Conservation (phyloP, 495 filamentous ascomycete genomes). For the Mycothermus thermophilus region DNA sequence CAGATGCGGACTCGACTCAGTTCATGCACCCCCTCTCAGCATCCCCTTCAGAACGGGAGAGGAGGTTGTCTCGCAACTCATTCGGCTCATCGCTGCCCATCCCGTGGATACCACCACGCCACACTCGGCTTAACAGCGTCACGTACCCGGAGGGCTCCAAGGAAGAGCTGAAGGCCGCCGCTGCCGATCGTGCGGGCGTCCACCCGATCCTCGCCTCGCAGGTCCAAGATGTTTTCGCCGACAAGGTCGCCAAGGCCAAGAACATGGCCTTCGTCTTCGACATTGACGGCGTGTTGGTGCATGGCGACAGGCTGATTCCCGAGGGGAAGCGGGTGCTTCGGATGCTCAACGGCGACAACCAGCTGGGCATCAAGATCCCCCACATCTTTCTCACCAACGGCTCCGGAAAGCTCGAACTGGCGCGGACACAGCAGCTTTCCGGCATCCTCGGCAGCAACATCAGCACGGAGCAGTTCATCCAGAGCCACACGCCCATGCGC, state of each 20-base stretch:
- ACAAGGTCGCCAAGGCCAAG: conserved; percentile 51
- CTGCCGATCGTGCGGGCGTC: conserved; percentile 34
- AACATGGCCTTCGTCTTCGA: conserved; percentile 57
- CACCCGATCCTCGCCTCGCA: conserved; percentile 51
- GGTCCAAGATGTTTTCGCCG: conserved; percentile 55
- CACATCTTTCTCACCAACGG: conserved; percentile 60
- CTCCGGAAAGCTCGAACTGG: conserved; percentile 47
- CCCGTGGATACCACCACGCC: conserved; percentile 54
- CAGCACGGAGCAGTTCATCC: conserved; percentile 52
- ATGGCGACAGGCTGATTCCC: conserved; percentile 49
- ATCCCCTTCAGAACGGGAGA: conserved; percentile 50
- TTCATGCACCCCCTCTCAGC: conserved; percentile 65
- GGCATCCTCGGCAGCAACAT: conserved; percentile 44
- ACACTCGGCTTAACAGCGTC: conserved; percentile 48
- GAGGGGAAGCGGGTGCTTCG: conserved; percentile 44
- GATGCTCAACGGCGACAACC: conserved; percentile 53
- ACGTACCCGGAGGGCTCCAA: conserved; percentile 28
- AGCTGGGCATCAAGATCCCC: conserved; percentile 56
- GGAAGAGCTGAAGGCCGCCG: conserved; percentile 20
- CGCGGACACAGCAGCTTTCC: conserved; percentile 43
- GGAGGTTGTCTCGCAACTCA: conserved; percentile 62
- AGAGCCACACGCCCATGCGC: conserved; percentile 53
- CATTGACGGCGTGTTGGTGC: conserved; percentile 53
- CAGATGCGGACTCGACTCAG: conserved; percentile 51
- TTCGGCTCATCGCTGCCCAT: conserved; percentile 68